These are phyloP conservation scores for Caloboletus inedulis DNA, from an alignment of 1,284 basidiomycete species.

Conservation along the genomic window DNA sequence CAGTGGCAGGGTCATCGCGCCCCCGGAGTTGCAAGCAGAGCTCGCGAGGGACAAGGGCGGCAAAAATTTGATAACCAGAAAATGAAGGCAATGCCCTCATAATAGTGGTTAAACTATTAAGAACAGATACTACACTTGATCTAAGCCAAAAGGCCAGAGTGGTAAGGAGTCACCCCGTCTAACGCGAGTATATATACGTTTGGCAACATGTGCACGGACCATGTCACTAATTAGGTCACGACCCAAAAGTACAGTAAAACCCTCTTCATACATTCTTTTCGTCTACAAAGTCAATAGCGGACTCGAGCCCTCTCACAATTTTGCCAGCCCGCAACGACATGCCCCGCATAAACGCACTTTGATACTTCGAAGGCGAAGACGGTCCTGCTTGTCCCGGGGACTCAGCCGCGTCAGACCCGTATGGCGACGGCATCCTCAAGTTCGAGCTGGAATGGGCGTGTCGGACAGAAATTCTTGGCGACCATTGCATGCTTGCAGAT, in stretches of 20 bases:
- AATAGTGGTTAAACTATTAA: constrained; percentile 37
- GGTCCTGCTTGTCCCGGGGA: constrained; percentile 1
- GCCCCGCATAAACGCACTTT: constrained; percentile 32
- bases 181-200: constrained; percentile 7
- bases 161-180: constrained; percentile 42
- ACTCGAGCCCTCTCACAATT: constrained; percentile 43
- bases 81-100: constrained; percentile 33
- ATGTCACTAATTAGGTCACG: not conserved
- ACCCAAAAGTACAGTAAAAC: not conserved
- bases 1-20: constrained; percentile 35
- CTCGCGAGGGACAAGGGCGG: constrained; percentile 29
- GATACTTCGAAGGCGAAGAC: constrained; percentile 15
- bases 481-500: constrained; percentile 1
- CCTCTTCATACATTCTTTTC: constrained; percentile 15
- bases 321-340: constrained; percentile 38
- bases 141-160: constrained; percentile 95
- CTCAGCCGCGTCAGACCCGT: constrained; percentile 17
- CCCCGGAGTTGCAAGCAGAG: constrained; percentile 37
- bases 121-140: constrained; percentile 85
- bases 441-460: constrained; percentile 30
- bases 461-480: constrained; percentile 10
- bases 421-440: constrained; percentile 15
- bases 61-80: constrained; percentile 35
- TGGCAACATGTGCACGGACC: constrained; percentile 11
- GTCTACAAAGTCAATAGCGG: constrained; percentile 50